These are phyloP conservation scores for Heliosperma pusillum DNA, from an alignment of 148 eudicot species.

Conservation along the genomic window DNA sequence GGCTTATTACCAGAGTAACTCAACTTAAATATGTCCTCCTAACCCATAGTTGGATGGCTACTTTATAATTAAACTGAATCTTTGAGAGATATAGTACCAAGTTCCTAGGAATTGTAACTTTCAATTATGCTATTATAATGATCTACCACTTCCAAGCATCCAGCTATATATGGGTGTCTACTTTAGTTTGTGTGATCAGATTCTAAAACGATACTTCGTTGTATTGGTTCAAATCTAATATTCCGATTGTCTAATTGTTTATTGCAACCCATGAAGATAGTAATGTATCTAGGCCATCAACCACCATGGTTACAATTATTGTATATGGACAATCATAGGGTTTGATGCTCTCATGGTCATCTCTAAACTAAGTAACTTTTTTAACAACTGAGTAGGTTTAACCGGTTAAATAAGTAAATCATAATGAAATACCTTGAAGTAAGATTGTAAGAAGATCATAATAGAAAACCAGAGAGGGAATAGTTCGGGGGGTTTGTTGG, in stretches of 20 bases:
- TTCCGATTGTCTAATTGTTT: neutral
- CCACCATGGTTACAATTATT: neutral
- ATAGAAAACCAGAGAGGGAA: too few species aligned
- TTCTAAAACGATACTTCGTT: neutral
- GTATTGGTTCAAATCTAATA: neutral
- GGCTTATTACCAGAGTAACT: neutral
- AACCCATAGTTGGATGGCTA: neutral
- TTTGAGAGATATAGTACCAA: neutral
- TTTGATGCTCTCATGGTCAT: too few species aligned
- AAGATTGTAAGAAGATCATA: too few species aligned
- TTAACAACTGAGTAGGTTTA: too few species aligned
- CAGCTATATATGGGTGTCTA: conserved; percentile 12
- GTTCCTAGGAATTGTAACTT: neutral
- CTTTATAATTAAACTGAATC: neutral
- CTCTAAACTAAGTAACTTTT: too few species aligned
- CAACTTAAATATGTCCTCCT: neutral
- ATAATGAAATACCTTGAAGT: too few species aligned
- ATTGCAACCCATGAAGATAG: neutral
- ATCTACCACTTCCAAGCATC: neutral
- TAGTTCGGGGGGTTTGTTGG: too few species aligned
- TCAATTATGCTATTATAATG: neutral
- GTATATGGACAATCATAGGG: too few species aligned
- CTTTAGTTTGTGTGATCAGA: neutral
- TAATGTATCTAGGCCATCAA: neutral
- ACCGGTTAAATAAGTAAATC: too few species aligned